Base-by-base conservation (phyloP, 164 flowering plant species). In the Umbellularia californica region DNA sequence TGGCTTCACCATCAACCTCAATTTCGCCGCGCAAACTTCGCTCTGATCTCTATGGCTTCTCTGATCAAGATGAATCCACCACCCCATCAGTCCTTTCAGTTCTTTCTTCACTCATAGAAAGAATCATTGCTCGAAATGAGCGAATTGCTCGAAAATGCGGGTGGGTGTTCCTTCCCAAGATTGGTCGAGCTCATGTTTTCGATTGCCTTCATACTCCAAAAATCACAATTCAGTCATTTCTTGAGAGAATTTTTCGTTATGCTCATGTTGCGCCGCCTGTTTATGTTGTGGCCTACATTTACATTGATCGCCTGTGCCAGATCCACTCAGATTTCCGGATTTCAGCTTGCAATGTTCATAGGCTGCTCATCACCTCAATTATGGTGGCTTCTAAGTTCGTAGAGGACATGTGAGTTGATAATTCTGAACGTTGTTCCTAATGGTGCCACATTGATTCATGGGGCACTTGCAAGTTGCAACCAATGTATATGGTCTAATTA, bases 341-440 rank as follows among this genome's bases (percentile, higher is more conserved):
- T 75, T 84, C 79, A 22, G 72, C 83, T 10, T 50, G 82, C 20
- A 94, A 94, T 83, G 98, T 94, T 0, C 97, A 94, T 75, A 76
- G 92, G 65, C 88, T 94, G 72, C 89, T 94, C 77, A 89, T 94
- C 66, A 92, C 97, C 3, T 88, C 93, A 1, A 85, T 94, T 75
- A 90, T 94, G 96, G 90, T 92, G 33, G 97, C 98, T 11, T 90
- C 98, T 23, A 94, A 94, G 68, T 94, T 90, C 79, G 93, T 89
- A 0, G 98, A 94, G 58, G 98, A 94, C 84, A 82, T 84, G 98
- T 94, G 68, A 91, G 97, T 55, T 71, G 11, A 25, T 17, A 47
- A 22, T 50, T 22, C 47, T 1, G 47, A 41, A 41, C 47, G 1
- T 41, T 41, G 47, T 9, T 41, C 9, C 47, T 41, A 41, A 41